Evolutionary conservation across 495 filamentous ascomycete species (phyloP), one percentile per base, ranked within the genome.

Genomic region (Aspergillus nanangensis): DNA sequence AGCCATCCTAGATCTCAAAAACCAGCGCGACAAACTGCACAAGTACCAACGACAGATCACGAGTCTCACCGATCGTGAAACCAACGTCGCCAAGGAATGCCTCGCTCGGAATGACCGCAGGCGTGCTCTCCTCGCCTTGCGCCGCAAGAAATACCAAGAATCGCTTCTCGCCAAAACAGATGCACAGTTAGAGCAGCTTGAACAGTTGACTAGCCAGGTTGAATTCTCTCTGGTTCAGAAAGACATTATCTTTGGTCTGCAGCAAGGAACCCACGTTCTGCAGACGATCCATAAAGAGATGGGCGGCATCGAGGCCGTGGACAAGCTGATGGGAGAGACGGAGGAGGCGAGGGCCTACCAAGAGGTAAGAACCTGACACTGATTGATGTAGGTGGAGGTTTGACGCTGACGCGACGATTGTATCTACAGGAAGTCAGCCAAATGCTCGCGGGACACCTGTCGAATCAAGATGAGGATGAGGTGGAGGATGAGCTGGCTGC

Each of bases 91-190:
- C n/a, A 77, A 78, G 42, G 75, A 89, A 70, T 87, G 91, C 63
- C 80, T 98, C 8, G 67, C 73, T 1, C 71, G 75, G 31, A 79
- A 82, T 60, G 86, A 97, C 67, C 87, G 87, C 58, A 70, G 77
- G 55, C 80, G 83, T 39, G 93, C 93, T 0, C 77, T 95, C 15
- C 81, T 98, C 5, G 94, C 94, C 0, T 77, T 98, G 29, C 88
- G 93, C 35, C 82, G 90, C 42, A 95, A 95, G 66, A 98, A 97
- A 64, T 98, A 95, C 74, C 94, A 98, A 61, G 89, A 96, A 61
- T 82, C 86, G 5, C 77, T 98, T 8, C 80, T 98, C 18, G 73
- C 78, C 38, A 93, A 95, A 64, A 96, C 94, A 5, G 94, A 97
- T 65, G 77, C 77, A 7, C 93, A 97, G 65, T 81, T 98, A 3